Percentiles rank a stretch among this genome's conserved stretches.
Evolutionary conservation across 2,329 filamentous ascomycete genomes (phyloP).

Genomic region (Gliomastix tumulicola): DNA sequence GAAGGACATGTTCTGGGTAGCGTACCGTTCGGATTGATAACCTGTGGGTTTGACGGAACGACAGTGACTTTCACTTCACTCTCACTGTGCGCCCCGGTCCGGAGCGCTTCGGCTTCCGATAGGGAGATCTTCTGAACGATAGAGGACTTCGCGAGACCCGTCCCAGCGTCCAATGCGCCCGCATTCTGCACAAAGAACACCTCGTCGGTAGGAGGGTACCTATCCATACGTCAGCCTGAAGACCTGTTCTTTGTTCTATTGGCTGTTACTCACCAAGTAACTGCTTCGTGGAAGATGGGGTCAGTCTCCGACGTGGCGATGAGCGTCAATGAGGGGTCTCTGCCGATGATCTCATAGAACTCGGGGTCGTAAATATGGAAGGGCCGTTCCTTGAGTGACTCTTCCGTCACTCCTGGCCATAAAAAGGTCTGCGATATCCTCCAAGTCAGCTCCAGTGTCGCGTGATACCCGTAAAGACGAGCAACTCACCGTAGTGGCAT

Average conservation of each 20-base stretch:
- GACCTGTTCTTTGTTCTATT: too few species aligned
- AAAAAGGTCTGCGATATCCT: conserved; percentile 6
- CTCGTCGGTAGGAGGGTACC: conserved; percentile 37
- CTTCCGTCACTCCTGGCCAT: conserved; percentile 31
- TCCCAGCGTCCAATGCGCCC: conserved; percentile 36
- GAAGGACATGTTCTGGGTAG: conserved; percentile 3
- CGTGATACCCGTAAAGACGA: not conserved
- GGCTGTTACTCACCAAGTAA: conserved; percentile 35
- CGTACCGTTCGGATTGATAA: conserved; percentile 40
- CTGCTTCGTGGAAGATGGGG: conserved; percentile 48
- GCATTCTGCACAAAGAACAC: conserved; percentile 49
- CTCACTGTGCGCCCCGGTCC: conserved; percentile 24
- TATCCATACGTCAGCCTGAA: not conserved
- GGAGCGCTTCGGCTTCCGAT: conserved; percentile 26
- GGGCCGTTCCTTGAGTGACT: conserved; percentile 26
- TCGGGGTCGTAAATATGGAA: conserved; percentile 41
- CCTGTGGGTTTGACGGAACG: conserved; percentile 29
- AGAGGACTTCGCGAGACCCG: conserved; percentile 41
- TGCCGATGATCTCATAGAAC: conserved; percentile 42
- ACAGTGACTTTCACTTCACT: conserved; percentile 30
- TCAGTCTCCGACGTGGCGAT: conserved; percentile 35
- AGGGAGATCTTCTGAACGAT: conserved; percentile 43
- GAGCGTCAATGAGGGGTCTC: conserved; percentile 39
- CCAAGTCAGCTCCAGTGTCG: not conserved
- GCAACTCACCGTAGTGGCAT: conserved; percentile 24